These are phyloP conservation scores for Coemansia sp. DNA, from an alignment of 192 early-diverging fungal genomes.

Conservation along the genomic window DNA sequence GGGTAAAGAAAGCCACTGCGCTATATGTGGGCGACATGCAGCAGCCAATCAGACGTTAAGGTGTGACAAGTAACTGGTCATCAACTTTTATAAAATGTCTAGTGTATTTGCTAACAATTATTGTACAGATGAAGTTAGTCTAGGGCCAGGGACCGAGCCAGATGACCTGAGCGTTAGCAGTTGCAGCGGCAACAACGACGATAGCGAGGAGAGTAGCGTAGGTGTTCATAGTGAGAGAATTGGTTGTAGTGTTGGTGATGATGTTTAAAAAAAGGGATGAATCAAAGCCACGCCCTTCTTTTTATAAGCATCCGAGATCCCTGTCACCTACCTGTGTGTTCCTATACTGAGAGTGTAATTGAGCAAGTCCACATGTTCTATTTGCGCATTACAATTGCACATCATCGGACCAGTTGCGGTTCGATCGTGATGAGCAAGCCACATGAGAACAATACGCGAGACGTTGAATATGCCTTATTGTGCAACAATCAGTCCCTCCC, in stretches of 20 bases:
- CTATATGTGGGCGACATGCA: too few relatives aligned
- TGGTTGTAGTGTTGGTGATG: neutral
- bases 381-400: neutral
- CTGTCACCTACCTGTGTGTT: neutral
- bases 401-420: neutral
- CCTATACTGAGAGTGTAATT: neutral
- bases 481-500: neutral
- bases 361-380: neutral
- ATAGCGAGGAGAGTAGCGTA: slow-evolving; percentile 5
- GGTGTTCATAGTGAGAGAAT: neutral
- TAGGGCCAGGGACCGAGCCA: slow-evolving; percentile 6
- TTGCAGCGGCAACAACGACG: slow-evolving; percentile 3
- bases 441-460: neutral
- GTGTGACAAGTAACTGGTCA: too few relatives aligned
- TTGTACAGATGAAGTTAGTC: neutral
- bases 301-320: neutral
- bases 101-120: slow-evolving; percentile 2
- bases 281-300: neutral
- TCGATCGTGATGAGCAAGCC: neutral
- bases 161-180: slow-evolving; percentile 2
- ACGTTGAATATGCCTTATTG: neutral
- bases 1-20: too few relatives aligned
- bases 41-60: too few relatives aligned
- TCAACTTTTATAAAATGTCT: too few relatives aligned
- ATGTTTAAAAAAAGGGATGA: neutral